Evolutionary conservation across 176 grass and related monocot genomes (phyloP).

Genomic region (Paspalum vaginatum): DNA sequence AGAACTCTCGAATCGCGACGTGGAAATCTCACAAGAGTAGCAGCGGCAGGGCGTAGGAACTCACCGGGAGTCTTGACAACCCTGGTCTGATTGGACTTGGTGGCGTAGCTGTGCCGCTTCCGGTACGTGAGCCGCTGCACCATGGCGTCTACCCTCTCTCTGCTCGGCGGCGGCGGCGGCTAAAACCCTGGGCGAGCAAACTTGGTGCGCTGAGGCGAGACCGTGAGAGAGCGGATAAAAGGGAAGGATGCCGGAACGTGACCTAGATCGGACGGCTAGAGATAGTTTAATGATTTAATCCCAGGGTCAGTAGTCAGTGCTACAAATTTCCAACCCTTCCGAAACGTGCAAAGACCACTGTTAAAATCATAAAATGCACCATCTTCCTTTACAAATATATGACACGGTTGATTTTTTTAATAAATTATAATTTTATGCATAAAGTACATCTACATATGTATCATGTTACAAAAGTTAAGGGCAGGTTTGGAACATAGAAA

Average conservation of each 20-base stretch:
- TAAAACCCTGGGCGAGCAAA: constrained; percentile 34
- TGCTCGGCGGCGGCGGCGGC: constrained; percentile 30
- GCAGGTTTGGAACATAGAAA: too few species aligned
- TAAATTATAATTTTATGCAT: too few species aligned
- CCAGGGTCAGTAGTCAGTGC: neutral
- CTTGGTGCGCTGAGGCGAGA: neutral
- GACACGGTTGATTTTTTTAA: too few species aligned
- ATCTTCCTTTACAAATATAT: too few species aligned
- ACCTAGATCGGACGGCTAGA: constrained; percentile 47
- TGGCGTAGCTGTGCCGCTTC: constrained; percentile 56
- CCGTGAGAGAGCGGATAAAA: constrained; percentile 40
- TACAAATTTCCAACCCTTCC: too few species aligned
- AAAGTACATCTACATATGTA: too few species aligned
- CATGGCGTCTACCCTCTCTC: constrained; percentile 54
- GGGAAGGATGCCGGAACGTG: constrained; percentile 12
- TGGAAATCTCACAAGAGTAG: neutral
- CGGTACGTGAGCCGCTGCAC: constrained; percentile 84
- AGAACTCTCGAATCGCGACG: neutral
- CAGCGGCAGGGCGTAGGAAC: neutral
- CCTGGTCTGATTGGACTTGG: constrained; percentile 68
- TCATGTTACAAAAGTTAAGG: too few species aligned
- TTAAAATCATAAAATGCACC: too few species aligned
- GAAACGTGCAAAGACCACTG: too few species aligned
- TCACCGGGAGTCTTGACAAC: constrained; percentile 90
- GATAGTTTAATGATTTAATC: neutral